A percentile compares a stretch with the other conserved stretches of the same genome.
These are phyloP conservation scores for Wickerhamiella nectarea DNA, from an alignment of 805 yeast species.

Conservation along the genomic window DNA sequence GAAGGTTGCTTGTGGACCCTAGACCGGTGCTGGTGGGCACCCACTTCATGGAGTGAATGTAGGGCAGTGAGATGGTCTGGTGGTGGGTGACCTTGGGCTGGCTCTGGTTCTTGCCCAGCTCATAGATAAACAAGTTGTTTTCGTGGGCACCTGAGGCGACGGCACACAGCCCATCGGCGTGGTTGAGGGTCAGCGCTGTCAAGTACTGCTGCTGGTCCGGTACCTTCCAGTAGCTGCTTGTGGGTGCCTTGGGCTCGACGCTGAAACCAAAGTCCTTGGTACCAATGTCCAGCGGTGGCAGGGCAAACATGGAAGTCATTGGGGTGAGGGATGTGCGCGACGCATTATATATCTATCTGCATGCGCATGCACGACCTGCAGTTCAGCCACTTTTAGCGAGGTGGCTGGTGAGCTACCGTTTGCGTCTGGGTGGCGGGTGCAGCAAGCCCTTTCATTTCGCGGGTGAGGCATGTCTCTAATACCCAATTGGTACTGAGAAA, in stretches of 20 bases:
- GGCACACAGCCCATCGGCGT: constrained; percentile 34
- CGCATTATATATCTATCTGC: background rate
- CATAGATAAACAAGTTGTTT: constrained; percentile 41
- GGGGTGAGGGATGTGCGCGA: background rate
- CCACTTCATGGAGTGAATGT: constrained; percentile 36
- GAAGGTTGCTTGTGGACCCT: constrained; percentile 34
- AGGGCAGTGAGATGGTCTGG: constrained; percentile 43
- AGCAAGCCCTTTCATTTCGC: background rate
- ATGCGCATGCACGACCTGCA: background rate
- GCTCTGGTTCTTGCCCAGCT: constrained; percentile 27
- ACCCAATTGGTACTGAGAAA: no score
- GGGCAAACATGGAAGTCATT: background rate
- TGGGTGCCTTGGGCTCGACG: background rate
- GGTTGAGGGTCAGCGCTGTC: constrained; percentile 27
- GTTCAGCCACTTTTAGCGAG: background rate
- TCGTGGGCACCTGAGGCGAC: constrained; percentile 38
- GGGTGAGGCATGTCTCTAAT: no score
- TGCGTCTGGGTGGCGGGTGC: background rate
- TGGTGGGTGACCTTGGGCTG: constrained; percentile 39
- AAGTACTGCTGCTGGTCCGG: constrained; percentile 27
- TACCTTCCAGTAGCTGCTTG: constrained; percentile 25
- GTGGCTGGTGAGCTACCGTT: background rate
- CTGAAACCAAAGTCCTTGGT: constrained; percentile 11
- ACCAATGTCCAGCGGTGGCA: background rate
- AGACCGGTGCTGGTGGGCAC: constrained; percentile 25